Conservation (phyloP, 1,139 yeast species). For the Yamadazyma sp. region DNA sequence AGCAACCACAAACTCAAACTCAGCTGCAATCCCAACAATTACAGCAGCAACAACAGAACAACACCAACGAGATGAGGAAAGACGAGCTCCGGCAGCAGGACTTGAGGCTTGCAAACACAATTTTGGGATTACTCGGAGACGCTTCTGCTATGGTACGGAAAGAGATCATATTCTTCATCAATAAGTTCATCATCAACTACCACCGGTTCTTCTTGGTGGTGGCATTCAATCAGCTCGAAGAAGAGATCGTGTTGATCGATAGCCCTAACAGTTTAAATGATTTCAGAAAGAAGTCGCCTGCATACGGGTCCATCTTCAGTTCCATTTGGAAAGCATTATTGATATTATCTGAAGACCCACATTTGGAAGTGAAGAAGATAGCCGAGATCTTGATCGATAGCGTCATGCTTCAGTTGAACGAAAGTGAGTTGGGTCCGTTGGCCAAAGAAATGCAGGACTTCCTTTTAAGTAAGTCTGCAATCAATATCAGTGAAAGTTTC, state of each 20-base stretch:
- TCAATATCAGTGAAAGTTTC: conserved; percentile 42
- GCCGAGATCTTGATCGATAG: conserved; percentile 79
- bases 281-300: conserved; percentile 62
- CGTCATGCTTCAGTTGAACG: conserved; percentile 63
- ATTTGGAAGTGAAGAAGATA: conserved; percentile 70
- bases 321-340: conserved; percentile 86
- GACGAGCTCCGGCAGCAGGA: conserved; percentile 58
- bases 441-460: conserved; percentile 68
- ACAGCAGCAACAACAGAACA: conserved; percentile 19
- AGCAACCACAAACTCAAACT: conserved; percentile 20
- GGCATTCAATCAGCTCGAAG: conserved; percentile 83
- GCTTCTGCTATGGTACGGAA: conserved; percentile 89
- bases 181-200: conserved; percentile 71
- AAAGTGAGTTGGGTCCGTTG: conserved; percentile 64
- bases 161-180: conserved; percentile 77
- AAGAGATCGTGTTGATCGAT: conserved; percentile 70
- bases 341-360: conserved; percentile 86
- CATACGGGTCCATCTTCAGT: conserved; percentile 84
- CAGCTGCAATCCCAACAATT: conserved; percentile 24
- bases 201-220: conserved; percentile 77
- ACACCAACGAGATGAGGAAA: conserved; percentile 25
- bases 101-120: conserved; percentile 49
- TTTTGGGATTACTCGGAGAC: conserved; percentile 62
- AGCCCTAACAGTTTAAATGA: conserved; percentile 60
- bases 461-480: conserved; percentile 51